phyloP scores from a whole-genome alignment of 768 basidiomycete genomes.

The Pisolithus microcarpus region DNA sequence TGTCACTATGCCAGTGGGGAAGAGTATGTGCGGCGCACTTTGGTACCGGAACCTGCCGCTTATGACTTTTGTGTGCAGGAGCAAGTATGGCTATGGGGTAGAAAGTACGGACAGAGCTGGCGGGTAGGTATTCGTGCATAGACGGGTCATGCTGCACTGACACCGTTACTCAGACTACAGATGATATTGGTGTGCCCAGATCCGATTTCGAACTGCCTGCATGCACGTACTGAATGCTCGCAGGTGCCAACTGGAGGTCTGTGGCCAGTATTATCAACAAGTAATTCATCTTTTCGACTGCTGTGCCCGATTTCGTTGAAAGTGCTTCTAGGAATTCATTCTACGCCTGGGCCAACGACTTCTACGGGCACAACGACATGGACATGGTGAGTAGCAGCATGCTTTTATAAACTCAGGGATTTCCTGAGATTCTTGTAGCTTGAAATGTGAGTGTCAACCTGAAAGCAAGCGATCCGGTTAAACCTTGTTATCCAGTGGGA shows the following conservation, averaged over 20 bases:
- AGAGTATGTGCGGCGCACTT: constrained; percentile 32
- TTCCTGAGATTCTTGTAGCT: constrained; percentile 29
- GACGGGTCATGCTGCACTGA: background rate
- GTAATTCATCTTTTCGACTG: constrained; percentile 22
- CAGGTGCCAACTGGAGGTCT: constrained; percentile 44
- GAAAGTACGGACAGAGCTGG: constrained; percentile 56
- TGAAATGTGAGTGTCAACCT: constrained; percentile 39
- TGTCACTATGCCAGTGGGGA: constrained; percentile 69
- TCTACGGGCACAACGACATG: constrained; percentile 63
- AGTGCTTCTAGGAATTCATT: constrained; percentile 51
- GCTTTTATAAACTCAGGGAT: background rate
- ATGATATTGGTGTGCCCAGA: constrained; percentile 37
- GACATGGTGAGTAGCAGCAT: constrained; percentile 45
- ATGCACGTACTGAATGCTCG: background rate
- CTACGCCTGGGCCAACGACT: constrained; percentile 53
- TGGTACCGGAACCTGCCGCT: background rate
- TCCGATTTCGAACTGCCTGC: background rate
- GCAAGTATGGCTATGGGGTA: constrained; percentile 61
- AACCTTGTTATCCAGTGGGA: constrained; percentile 38
- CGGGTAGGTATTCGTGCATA: constrained; percentile 34
- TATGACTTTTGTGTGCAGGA: constrained; percentile 28
- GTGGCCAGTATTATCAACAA: constrained; percentile 48
- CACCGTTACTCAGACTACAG: constrained; percentile 35
- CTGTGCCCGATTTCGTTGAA: background rate
- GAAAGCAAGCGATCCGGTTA: background rate